Base-by-base conservation (phyloP, 2,329 filamentous ascomycete species). In the Pseudogymnoascus sp. region DNA sequence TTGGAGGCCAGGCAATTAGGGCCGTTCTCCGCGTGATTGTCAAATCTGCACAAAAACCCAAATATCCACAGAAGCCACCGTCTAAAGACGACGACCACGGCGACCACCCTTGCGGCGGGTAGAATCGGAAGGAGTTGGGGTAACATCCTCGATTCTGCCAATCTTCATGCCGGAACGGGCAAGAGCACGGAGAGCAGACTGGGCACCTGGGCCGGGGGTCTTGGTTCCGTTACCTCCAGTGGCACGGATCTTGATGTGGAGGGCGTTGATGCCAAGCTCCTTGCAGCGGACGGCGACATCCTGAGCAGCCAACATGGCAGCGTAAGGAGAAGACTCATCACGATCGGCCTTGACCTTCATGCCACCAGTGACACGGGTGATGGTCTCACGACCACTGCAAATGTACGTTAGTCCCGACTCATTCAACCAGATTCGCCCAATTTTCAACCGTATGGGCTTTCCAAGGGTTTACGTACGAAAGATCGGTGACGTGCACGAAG, bases 281-380 rank as follows among this genome's bases (percentile, higher is more conserved):
- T 89, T 89, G 83, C 90, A 94, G 69, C 94, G 91, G 78, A 85
- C 82, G 74, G 94, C 94, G 77, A 96, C 92, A 79, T 96, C 92
- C 86, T 99, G 94, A 70, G 94, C 94, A 81, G 94, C 94, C 90
- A 99, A 92, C 94, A 99, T 99, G 82, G 94, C 94, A 75, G 94
- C 94, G 86, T 99, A 99, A 74, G 94, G 94, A 71, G 94, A 97
- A 75, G 93, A 97, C 85, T 99, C 94, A 83, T 99, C 94, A 86
- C 94, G 93, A 77, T 99, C 92, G 80, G 92, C 92, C 89, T 99
- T 99, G 87, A 99, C 94, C 87, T 99, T 99, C 94, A 99, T 99
- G 77, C 95, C 95, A 84, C 95, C 94, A 74, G 95, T 99, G 72
- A 99, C 93, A 90, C 94, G 92, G 87, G 87, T 90, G 84, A 99